Evolutionary conservation across 2,329 filamentous ascomycete genomes (phyloP), one percentile per base, ranked within the genome.

Genomic region (Apiospora aurea): DNA sequence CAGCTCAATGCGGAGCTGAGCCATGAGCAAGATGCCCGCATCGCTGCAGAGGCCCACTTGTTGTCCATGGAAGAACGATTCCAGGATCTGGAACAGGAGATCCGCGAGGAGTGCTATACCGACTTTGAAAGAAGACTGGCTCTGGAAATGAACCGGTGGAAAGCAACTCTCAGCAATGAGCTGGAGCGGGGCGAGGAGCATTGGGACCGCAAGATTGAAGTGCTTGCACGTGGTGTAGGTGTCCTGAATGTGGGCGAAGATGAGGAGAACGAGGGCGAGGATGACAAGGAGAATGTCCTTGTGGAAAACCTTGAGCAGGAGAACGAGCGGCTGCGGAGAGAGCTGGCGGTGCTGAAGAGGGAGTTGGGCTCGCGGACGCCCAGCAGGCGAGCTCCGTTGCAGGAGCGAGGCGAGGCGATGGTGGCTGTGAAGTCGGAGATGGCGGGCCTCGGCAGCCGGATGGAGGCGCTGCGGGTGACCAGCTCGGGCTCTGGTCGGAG

Each of bases 51-150:
- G 79, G 88, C 91, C 1, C 92, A 92, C 75, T 88, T 96, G 74
- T 85, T 91, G 49, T 90, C 90, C 4, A 91, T 93, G 82, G 89
- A 94, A 61, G 90, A 94, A 34, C 82, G 87, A 5, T 84, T 91
- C 77, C 76, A 90, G 5, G 89, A 91, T 69, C 85, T 97, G 16
- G 96, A 99, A 80, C 91, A 93, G 76, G 92, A 92, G 7, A 90
- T 98, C 43, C 91, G 96, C 29, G 96, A 98, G 78, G 96, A 98
- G 76, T 96, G 95, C 77, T 95, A 91, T 76, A 87, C 85, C 2
- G 96, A 98, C 78, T 97, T 97, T 85, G 96, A 99, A 78, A 85
- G 89, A 72, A 89, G 90, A 14, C 87, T 98, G 67, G 89, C 91
- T 26, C 84, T 91, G 16, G 95, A 98, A 80, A 89, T 94, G 80